phyloP scores from a whole-genome alignment of 2,329 filamentous ascomycete genomes.

The Coniochaeta prunicola region DNA sequence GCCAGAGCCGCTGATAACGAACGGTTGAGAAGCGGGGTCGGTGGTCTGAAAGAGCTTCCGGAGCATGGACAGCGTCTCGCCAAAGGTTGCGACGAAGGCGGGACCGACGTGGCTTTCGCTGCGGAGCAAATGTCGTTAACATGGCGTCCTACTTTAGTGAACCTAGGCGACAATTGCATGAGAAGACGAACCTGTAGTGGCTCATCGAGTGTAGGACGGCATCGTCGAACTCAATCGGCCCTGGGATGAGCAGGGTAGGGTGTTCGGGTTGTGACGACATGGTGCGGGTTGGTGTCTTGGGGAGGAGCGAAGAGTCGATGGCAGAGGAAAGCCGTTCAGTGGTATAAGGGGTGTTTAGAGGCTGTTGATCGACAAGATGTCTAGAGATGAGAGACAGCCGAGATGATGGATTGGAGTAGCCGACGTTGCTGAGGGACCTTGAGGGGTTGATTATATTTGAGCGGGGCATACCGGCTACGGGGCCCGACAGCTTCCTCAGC shows the following conservation, averaged over 20 bases:
- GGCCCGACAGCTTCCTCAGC: slow-evolving; percentile 13
- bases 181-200: slow-evolving; percentile 67
- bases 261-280: slow-evolving; percentile 59
- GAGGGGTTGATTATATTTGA: slow-evolving; percentile 6
- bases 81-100: slow-evolving; percentile 83
- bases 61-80: slow-evolving; percentile 80
- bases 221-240: slow-evolving; percentile 98
- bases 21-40: slow-evolving; percentile 75
- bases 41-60: slow-evolving; percentile 92
- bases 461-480: slow-evolving; percentile 19
- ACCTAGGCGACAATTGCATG: neutral
- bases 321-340: slow-evolving; percentile 18
- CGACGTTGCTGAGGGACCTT: neutral
- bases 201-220: slow-evolving; percentile 90
- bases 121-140: slow-evolving; percentile 1
- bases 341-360: slow-evolving; percentile 23
- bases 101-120: slow-evolving; percentile 92
- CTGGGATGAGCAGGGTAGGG: slow-evolving; percentile 83
- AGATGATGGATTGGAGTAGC: slow-evolving; percentile 12
- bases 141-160: too few species aligned
- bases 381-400: slow-evolving; percentile 28
- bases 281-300: slow-evolving; percentile 21
- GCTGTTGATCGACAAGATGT: slow-evolving; percentile 24
- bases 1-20: slow-evolving; percentile 88
- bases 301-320: slow-evolving; percentile 20